Evolutionary conservation across 257 asterid species (phyloP), one percentile per base, ranked within the genome.

Genomic region (Mitragyna speciosa): DNA sequence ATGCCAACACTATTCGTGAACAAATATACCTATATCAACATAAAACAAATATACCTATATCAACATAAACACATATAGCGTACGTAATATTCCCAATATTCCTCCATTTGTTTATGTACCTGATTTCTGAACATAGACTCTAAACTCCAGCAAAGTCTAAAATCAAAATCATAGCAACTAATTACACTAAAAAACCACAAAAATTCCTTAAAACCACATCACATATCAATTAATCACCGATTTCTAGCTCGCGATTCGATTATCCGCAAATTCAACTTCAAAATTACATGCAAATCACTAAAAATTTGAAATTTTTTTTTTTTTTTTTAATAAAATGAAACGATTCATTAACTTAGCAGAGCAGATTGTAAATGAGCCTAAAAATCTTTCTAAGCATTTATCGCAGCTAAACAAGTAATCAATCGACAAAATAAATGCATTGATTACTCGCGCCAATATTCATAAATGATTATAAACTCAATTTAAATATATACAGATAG

Each of bases 61-160:
- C 12, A 2, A 2, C 8, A 26, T n/a, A 12, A n/a, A 61, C 26
- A 61, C 66, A 61, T 9, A 11, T 16, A n/a, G 17, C 15, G 26
- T 61, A 11, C 5, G 31, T 4, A 54, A 61, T 33, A n/a, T 61
- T 26, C 16, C 67, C 12, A 61, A 56, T 22, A 56, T 56, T 56
- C 22, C 7, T 54, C n/a, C 4, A 61, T 61, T 10, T n/a, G 9
- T 61, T 61, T n/a, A 61, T 61, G 28, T 1, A 61, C 67, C 67
- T 61, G 36, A 61, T 61, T 61, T n/a, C 31, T n/a, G 67, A 61
- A 61, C 33, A 6, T 9, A 54, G 49, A 41, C 59, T 45, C 39
- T 75, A 65, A 79, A 75, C 75, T 72, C 76, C 10, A 73, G 61
- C 59, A 73, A 73, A 69, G 65, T 73, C 83, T 51, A 61, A 65